Conservation (phyloP, 768 basidiomycete species). For the Mycena albidolilacea region DNA sequence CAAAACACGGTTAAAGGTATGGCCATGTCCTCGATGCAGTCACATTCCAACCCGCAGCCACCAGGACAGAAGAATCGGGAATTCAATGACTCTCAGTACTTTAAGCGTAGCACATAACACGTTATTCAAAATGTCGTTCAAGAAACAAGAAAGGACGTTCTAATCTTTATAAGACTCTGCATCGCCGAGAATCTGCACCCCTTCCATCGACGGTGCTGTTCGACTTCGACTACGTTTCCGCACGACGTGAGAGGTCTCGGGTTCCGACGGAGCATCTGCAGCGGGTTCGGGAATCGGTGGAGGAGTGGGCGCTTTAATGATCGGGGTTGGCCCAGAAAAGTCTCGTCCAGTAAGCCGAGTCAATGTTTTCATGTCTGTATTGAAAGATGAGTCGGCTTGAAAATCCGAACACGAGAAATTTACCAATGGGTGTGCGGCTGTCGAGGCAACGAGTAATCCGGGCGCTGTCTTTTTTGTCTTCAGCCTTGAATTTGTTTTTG, state of each 20-base stretch:
- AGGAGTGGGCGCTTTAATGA: constrained; percentile 65
- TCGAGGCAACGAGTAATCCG: constrained; percentile 84
- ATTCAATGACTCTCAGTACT: not conserved
- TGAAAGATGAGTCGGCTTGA: not conserved
- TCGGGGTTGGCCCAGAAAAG: constrained; percentile 85
- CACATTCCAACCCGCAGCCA: not conserved
- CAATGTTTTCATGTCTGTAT: constrained; percentile 77
- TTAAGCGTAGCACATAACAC: too few species aligned
- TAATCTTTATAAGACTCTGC: constrained; percentile 38
- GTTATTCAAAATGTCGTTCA: not conserved
- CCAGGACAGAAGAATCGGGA: not conserved
- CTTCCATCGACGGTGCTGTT: constrained; percentile 38
- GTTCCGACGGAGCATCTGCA: constrained; percentile 21
- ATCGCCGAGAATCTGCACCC: constrained; percentile 43
- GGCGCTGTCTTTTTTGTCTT: constrained; percentile 86
- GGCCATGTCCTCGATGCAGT: not conserved
- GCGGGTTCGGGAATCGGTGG: constrained; percentile 44
- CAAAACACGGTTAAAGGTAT: not conserved
- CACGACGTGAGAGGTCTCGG: constrained; percentile 17
- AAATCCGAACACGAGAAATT: constrained; percentile 42
- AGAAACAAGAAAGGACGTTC: not conserved
- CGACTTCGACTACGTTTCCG: constrained; percentile 47
- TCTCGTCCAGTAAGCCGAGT: constrained; percentile 89
- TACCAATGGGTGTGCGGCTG: constrained; percentile 83
- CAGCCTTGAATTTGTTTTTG: constrained; percentile 93